Evolutionary conservation across 768 basidiomycete species (phyloP).

Genomic region (Cystofilobasidium ferigula): DNA sequence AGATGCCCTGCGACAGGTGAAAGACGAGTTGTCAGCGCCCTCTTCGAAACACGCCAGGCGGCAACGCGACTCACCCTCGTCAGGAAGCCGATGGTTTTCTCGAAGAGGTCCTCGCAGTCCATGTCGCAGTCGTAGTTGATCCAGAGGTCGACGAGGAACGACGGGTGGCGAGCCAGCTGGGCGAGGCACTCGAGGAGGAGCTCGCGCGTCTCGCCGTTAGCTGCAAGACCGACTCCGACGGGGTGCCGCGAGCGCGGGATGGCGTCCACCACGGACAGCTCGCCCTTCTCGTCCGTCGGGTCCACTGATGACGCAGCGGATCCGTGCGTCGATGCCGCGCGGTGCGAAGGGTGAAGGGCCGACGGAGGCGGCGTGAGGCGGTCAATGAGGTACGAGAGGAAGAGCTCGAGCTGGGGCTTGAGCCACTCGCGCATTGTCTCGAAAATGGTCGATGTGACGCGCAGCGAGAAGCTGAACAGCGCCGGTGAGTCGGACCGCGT

Average conservation of each 20-base stretch:
- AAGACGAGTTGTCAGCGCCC: not conserved
- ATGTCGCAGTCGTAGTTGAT: slow-evolving; percentile 94
- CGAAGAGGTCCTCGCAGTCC: slow-evolving; percentile 92
- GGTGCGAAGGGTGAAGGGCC: slow-evolving; percentile 29
- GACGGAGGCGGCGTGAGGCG: slow-evolving; percentile 53
- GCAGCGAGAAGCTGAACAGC: slow-evolving; percentile 67
- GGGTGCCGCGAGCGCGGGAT: slow-evolving; percentile 34
- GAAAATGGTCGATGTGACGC: slow-evolving; percentile 77
- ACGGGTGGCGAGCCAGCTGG: slow-evolving; percentile 63
- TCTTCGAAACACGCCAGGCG: not conserved
- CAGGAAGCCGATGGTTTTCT: slow-evolving; percentile 68
- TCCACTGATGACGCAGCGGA: slow-evolving; percentile 38
- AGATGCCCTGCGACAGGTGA: slow-evolving; percentile 54
- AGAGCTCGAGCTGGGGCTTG: slow-evolving; percentile 90
- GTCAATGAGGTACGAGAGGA: slow-evolving; percentile 86
- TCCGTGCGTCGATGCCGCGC: slow-evolving; percentile 19
- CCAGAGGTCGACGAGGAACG: slow-evolving; percentile 89
- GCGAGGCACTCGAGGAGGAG: slow-evolving; percentile 77
- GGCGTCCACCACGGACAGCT: not conserved
- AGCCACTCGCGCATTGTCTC: slow-evolving; percentile 73
- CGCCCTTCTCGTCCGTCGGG: slow-evolving; percentile 35
- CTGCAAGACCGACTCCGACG: slow-evolving; percentile 46
- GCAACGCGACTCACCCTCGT: slow-evolving; percentile 53
- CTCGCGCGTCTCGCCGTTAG: slow-evolving; percentile 75
- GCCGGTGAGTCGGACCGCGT: slow-evolving; percentile 76